Evolutionary conservation across 148 eudicot species (phyloP), one percentile per base, ranked within the genome.

Genomic region (Arbutus unedo): DNA sequence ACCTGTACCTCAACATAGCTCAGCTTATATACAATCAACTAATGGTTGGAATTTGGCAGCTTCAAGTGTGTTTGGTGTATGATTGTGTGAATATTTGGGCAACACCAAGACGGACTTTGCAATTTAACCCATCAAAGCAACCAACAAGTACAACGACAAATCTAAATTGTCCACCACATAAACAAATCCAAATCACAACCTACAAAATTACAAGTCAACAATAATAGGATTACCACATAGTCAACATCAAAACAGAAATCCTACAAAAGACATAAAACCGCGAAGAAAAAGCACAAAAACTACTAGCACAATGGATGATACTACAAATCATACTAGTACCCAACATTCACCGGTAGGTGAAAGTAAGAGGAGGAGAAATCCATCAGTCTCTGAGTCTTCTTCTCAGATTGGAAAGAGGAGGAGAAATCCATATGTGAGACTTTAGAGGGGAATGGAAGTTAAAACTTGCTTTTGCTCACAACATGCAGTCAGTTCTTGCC

Each of bases 151-250:
- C n/a, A 59, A 64, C 70, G 23, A 64, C 23, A 15, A 14, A 64
- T 64, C 25, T 23, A 25, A 23, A 23, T 64, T 64, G 70, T 64
- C 70, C 70, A 64, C 70, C 70, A 10, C 25, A 59, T 25, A 64
- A 64, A 64, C 41, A 64, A 23, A 4, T 23, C 13, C 4, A 25
- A 23, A 64, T 64, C 80, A 77, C 67, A 77, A 31, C 79, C 79
- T 77, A 31, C 66, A 77, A 77, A 77, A 77, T 77, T 77, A 77
- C 11, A 55, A 76, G 54, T 25, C 64, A 76, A 51, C 59, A 77
- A 15, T 31, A 6, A 77, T 41, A 23, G 16, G 76, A 77, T 38
- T 38, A 16, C 66, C 80, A 55, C 9, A 51, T 51, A 47, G 67
- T 77, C 62, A 38, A 25, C 64, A 15, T 13, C 19, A 44, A 77